These are phyloP conservation scores for Geosmithia morbida DNA, from an alignment of 2,329 filamentous ascomycete species.

Conservation along the genomic window DNA sequence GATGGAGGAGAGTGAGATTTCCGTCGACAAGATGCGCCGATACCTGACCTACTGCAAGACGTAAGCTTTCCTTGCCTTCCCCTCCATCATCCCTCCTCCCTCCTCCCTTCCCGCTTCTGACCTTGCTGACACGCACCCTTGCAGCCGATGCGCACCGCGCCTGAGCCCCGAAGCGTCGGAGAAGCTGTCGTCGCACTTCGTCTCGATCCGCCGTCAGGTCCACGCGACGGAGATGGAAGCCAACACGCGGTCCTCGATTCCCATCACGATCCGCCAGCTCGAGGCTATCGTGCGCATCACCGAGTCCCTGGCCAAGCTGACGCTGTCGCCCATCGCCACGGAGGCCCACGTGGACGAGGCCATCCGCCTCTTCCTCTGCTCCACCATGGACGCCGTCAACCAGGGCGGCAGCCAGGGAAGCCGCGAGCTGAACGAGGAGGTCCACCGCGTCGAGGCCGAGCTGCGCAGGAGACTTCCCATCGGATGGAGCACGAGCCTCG, in stretches of 20 bases:
- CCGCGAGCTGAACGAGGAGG: slow-evolving; percentile 84
- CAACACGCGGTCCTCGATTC: slow-evolving; percentile 83
- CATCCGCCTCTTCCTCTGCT: slow-evolving; percentile 89
- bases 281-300: slow-evolving; percentile 97
- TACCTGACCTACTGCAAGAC: slow-evolving; percentile 97
- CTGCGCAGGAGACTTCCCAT: slow-evolving; percentile 77
- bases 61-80: slow-evolving; percentile 35
- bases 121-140: slow-evolving; percentile 10
- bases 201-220: slow-evolving; percentile 88
- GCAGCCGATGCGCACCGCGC: slow-evolving; percentile 76
- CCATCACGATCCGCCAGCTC: slow-evolving; percentile 92
- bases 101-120: background rate
- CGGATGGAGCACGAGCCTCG: slow-evolving; percentile 86
- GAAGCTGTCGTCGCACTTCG: slow-evolving; percentile 93
- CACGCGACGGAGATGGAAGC: slow-evolving; percentile 82
- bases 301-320: slow-evolving; percentile 85
- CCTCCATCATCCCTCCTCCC: background rate
- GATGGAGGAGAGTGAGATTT: slow-evolving; percentile 71
- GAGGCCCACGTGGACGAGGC: slow-evolving; percentile 94
- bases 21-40: slow-evolving; percentile 92
- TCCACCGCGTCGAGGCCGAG: slow-evolving; percentile 75
- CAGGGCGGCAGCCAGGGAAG: slow-evolving; percentile 74
- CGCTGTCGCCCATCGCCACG: slow-evolving; percentile 71
- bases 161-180: slow-evolving; percentile 84
- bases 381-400: slow-evolving; percentile 94